Evolutionary conservation across 345 rosid species (phyloP), one percentile per base, ranked within the genome.

Genomic region (Firmiana major): DNA sequence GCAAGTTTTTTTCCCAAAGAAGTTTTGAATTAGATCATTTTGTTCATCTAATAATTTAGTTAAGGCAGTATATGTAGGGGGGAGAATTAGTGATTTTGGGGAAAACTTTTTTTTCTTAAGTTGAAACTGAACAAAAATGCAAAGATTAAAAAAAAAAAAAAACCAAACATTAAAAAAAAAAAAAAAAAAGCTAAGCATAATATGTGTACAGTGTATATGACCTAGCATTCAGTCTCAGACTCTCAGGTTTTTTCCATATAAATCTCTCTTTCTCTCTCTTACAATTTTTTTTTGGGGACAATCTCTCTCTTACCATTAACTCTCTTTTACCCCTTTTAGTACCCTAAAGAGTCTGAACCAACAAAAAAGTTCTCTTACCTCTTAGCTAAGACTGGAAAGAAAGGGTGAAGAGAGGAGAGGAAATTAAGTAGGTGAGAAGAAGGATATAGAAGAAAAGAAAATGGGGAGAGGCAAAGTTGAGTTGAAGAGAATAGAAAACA

Each of bases 401-500:
- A 28, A 15, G 73, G 68, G 64, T 73, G 60, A 40, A 45, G 53
- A 74, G 42, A 40, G 70, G 24, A n/a, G 49, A 65, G 28, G 19
- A 38, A 34, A 15, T 34, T 34, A 63, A n/a, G 69, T 36, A 64
- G 65, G 65, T 59, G 31, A 58, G 63, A 22, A 58, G 62, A 57
- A 57, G 62, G 28, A 57, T 57, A 58, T 53, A 53, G 8, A 11
- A 75, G 40, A 46, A 73, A 22, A 26, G 58, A 74, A 64, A 1
- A 88, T 89, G 92, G 92, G 92, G 21, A 89, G 92, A 78, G 92
- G 92, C 63, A 89, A 78, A 82, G 92, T 89, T 49, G 89, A 87
- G 84, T 76, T 89, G 81, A 89, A 89, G 83, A 87, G 89, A 62
- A 87, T 89, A 80, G 92, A 89, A 83, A 89, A 89, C 83, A 87